Base-by-base conservation (phyloP, 169 alveolate genomes). In the Eimeria mitis region DNA sequence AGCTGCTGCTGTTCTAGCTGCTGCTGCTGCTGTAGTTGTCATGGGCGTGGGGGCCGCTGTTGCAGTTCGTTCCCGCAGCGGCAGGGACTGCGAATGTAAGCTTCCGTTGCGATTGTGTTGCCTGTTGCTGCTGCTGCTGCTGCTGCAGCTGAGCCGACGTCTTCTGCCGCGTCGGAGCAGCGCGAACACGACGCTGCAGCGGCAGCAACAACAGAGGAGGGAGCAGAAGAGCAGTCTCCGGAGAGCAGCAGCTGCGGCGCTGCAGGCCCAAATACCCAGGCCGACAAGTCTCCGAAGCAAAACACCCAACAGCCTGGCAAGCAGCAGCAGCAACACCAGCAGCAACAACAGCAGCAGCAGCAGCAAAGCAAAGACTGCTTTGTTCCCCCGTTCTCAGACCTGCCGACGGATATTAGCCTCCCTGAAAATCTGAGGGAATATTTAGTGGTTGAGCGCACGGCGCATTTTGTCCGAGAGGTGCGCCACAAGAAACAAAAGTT, bases 381-480 rank as follows among this genome's bases (percentile, higher is more conserved):
- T 49, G 75, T 89, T 0, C 95, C 95, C 44, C 95, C 95, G 23
- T 89, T 89, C 61, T 61, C 75, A 40, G 65, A 68, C 63, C 78
- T 76, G 87, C 71, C 75, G 42, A 47, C 61, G 44, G 52, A 34
- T 44, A 59, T 71, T 8, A 71, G 49, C 78, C 89, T 92, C 71
- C 96, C 96, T 6, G 59, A 37, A 42, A 68, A 63, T 25, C 47
- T 79, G 19, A 92, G 75, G 94, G 96, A 92, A 52, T 89, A 92
- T 44, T 89, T 92, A 16, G 92, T 92, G 91, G 73, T 92, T 92
- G 96, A 92, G 52, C 70, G 89, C 70, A 92, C 96, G 13, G 96
- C 96, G 21, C 96, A 92, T 88, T 92, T 92, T 63, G 96, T 92
- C 37, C 87, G 96, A 2, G 88, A 68, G 89, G 96, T 92, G 23